A percentile compares a stretch with the other conserved stretches of the same genome.
Conservation (phyloP, 2,329 filamentous ascomycete species). For the Fusarium chuoi region DNA sequence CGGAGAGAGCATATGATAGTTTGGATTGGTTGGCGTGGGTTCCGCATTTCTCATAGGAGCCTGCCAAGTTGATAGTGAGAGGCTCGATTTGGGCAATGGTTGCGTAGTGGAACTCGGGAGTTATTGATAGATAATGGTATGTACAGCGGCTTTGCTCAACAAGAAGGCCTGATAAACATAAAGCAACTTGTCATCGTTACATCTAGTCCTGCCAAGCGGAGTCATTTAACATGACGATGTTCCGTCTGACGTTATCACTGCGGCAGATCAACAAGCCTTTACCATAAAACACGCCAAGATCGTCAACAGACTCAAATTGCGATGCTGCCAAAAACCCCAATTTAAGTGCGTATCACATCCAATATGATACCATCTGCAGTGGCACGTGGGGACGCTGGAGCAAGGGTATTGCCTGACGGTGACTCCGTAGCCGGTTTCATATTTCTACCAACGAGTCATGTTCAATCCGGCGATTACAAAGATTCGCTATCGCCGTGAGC, state of each 20-base stretch:
- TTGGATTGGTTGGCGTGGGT: background rate
- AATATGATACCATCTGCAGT: background rate
- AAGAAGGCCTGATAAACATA: background rate
- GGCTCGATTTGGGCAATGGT: rapidly evolving
- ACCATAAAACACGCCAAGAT: background rate
- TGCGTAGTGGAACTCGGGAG: rapidly evolving
- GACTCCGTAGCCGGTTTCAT: slow-evolving; percentile 16
- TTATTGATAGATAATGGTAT: background rate
- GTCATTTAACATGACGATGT: background rate
- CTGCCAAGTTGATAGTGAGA: background rate
- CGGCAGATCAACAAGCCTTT: background rate
- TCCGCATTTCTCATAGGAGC: background rate
- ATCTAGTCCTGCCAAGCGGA: background rate
- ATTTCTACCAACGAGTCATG: background rate
- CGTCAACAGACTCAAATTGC: background rate
- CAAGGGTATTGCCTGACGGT: slow-evolving; percentile 6
- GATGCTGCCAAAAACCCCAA: background rate
- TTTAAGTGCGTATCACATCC: background rate
- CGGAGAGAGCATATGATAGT: background rate
- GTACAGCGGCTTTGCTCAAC: too few species aligned
- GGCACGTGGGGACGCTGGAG: background rate
- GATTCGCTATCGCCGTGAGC: rapidly evolving
- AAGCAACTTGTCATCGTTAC: background rate
- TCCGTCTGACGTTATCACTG: background rate
- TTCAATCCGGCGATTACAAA: background rate